phyloP scores from a whole-genome alignment of 1,284 basidiomycete species.

The Tilletia walkeri region DNA sequence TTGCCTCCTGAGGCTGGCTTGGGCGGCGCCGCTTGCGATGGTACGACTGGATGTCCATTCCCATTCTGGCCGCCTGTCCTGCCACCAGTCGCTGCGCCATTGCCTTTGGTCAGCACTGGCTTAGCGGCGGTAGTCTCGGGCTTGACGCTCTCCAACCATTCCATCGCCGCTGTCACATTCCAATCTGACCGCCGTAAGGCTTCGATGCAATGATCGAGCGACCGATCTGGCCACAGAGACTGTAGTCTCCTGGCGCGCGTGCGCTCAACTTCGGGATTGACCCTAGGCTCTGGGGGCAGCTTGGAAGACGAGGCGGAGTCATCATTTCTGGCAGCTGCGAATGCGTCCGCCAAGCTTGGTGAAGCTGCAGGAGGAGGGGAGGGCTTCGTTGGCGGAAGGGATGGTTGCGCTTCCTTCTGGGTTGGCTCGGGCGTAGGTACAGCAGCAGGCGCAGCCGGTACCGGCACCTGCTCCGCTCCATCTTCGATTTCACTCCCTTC shows the following conservation, averaged over 20 bases:
- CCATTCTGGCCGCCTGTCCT: too few species aligned
- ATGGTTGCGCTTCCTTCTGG: background rate
- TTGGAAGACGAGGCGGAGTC: background rate
- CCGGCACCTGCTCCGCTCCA: background rate
- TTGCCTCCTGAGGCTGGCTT: background rate
- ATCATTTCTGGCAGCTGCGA: constrained; percentile 4
- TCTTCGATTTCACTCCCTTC: constrained; percentile 7
- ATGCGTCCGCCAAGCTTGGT: constrained; percentile 8
- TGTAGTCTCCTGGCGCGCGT: background rate
- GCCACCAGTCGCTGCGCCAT: background rate
- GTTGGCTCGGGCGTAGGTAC: background rate
- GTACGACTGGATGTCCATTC: background rate
- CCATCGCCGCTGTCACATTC: constrained; percentile 7
- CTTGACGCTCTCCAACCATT: constrained; percentile 5
- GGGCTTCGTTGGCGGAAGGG: background rate
- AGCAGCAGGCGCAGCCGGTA: background rate
- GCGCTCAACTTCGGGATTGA: background rate
- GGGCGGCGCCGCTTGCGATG: background rate
- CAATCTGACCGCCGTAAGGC: background rate
- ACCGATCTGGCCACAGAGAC: constrained; percentile 5
- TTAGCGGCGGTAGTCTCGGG: background rate
- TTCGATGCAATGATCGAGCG: constrained; percentile 4
- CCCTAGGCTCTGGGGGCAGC: background rate
- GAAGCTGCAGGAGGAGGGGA: background rate
- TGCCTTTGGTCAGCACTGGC: background rate